Percentiles rank a stretch among this genome's conserved stretches.
Conservation (phyloP, 345 rosid genomes). For the Nephelium lappaceum region DNA sequence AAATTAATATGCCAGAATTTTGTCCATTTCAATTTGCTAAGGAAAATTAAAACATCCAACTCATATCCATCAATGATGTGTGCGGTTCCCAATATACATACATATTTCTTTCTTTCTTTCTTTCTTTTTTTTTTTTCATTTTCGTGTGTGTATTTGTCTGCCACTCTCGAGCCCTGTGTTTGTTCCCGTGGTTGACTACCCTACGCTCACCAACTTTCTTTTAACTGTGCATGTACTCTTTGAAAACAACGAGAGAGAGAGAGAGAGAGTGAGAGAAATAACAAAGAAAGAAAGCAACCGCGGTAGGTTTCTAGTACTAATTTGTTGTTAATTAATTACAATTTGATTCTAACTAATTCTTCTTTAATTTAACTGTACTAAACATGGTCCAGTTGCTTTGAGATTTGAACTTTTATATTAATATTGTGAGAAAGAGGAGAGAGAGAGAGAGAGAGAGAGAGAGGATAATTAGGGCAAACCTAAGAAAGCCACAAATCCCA, state of each 20-base stretch:
- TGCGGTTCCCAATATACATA: constrained; percentile 25
- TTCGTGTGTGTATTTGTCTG: constrained; percentile 1
- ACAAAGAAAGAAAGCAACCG: neutral
- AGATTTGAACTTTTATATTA: neutral
- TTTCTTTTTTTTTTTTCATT: too few relatives aligned
- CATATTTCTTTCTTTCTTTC: neutral
- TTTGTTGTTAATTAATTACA: neutral
- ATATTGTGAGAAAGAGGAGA: neutral
- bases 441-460: neutral
- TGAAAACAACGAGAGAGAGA: neutral
- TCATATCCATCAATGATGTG: constrained; percentile 15
- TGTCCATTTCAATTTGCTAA: neutral
- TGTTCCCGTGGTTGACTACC: constrained; percentile 36
- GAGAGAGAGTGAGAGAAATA: too few relatives aligned
- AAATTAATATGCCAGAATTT: neutral
- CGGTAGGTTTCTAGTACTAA: neutral
- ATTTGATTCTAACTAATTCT: neutral
- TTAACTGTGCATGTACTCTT: neutral
- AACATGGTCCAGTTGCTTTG: neutral
- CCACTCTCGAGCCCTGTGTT: constrained; percentile 47
- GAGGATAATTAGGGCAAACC: constrained; percentile 10
- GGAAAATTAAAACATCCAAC: neutral
- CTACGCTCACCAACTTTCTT: neutral
- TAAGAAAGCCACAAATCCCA: constrained; percentile 34
- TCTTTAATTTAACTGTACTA: neutral